phyloP scores from a whole-genome alignment of 2,329 filamentous ascomycete genomes.

The Neofusicoccum sp. region DNA sequence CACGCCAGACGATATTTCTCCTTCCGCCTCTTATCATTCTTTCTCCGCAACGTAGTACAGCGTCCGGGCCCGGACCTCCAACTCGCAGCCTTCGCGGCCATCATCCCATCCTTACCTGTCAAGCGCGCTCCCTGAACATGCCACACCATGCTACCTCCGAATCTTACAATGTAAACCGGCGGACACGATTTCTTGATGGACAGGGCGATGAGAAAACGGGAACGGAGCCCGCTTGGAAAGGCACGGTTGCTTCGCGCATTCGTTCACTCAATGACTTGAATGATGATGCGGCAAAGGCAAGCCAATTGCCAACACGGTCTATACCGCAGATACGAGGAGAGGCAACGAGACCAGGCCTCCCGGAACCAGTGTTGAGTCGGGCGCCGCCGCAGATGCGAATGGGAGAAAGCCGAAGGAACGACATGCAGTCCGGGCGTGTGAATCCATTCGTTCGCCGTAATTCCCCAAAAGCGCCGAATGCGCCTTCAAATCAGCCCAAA shows the following conservation, averaged over 20 bases:
- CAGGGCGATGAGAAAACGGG: not conserved
- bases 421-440: not conserved
- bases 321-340: not conserved
- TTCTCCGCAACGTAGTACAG: not conserved
- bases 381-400: not conserved
- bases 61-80: not conserved
- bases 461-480: not conserved
- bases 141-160: not conserved
- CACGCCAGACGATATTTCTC: not conserved
- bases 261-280: constrained; percentile 8
- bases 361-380: not conserved
- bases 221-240: not conserved
- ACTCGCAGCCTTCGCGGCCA: not conserved
- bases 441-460: constrained; percentile 15
- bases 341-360: not conserved
- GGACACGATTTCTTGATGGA: constrained; percentile 3
- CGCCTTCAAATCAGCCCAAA: not conserved
- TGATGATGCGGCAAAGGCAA: not conserved
- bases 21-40: not conserved
- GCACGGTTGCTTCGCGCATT: constrained; percentile 17
- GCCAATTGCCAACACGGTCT: not conserved
- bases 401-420: not conserved
- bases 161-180: not conserved
- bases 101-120: not conserved
- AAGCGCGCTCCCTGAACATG: not conserved